Evolutionary conservation across 139 green algal genomes (phyloP), one percentile per base, ranked within the genome.

Genomic region (Chlorella sp.): DNA sequence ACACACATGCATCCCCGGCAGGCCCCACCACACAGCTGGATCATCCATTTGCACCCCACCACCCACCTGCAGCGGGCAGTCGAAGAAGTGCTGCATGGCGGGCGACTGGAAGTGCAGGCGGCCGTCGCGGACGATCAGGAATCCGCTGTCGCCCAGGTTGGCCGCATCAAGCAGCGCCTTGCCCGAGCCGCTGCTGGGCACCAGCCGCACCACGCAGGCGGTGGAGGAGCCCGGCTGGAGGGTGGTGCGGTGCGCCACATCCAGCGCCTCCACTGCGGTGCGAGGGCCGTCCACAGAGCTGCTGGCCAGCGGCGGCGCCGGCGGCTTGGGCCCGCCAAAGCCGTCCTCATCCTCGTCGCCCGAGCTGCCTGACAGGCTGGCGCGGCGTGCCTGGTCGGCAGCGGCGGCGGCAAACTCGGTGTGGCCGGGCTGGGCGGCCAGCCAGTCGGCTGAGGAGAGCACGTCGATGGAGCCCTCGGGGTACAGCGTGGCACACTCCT

Each of bases 81-180:
- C 98, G 91, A 99, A 99, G 84, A 89, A 90, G 89, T 99, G 96
- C 90, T 99, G 95, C 92, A 98, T 95, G 73, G 92, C 87, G 17
- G 94, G 94, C 3, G 92, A 96, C 84, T 94, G 91, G 92, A 97
- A 97, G 13, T 92, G 72, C 28, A 96, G 84, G 38, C 90, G 32
- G 13, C 60, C 76, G 38, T 70, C 67, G 32, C 80, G 65, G 24
- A 85, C 36, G 41, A 88, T 65, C 43, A 92, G 48, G 80, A 93
- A 92, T n/a, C 90, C 90, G 24, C 81, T 93, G 91, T 98, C 96
- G 14, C 95, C 96, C 14, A 98, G 77, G 87, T 98, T 98, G 67
- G 92, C 92, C 13, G 94, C 94, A 40, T 92, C 87, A 80, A 98
- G 77, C 44, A 75, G 68, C 82, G 85, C 82, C 38, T 32, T 22